Evolutionary conservation across 768 basidiomycete species (phyloP).

Genomic region (Russula abietina): DNA sequence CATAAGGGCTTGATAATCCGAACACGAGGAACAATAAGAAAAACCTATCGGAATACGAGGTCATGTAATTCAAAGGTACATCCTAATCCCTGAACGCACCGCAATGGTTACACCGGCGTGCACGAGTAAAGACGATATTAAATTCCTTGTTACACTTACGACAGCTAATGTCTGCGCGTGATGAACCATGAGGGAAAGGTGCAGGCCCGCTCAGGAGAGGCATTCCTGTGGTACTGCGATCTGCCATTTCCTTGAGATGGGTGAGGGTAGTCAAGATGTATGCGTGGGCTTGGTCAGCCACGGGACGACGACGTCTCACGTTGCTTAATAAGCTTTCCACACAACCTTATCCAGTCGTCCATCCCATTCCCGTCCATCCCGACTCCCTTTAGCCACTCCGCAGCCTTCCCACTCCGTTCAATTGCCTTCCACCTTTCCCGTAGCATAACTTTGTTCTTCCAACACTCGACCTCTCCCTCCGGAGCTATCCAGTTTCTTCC

Average conservation of each 20-base stretch:
- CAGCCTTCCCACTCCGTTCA: conserved; percentile 50
- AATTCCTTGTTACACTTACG: conserved; percentile 74
- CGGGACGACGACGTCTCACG: not conserved
- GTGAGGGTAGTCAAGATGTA: not conserved
- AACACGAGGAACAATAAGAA: conserved; percentile 64
- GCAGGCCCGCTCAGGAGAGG: conserved; percentile 64
- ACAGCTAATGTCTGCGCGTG: conserved; percentile 39
- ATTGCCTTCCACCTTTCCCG: conserved; percentile 53
- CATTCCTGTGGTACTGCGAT: conserved; percentile 38
- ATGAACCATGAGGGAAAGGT: conserved; percentile 38
- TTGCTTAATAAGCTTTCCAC: conserved; percentile 32
- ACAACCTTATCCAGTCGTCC: conserved; percentile 57
- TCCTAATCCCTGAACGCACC: conserved; percentile 39
- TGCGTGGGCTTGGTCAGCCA: not conserved
- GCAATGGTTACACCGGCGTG: conserved; percentile 68
- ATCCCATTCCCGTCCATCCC: conserved; percentile 48
- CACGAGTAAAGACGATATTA: conserved; percentile 55
- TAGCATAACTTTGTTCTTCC: conserved; percentile 41
- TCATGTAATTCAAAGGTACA: conserved; percentile 2
- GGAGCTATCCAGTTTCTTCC: conserved; percentile 36
- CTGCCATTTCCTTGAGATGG: conserved; percentile 2
- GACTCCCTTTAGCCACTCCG: conserved; percentile 56
- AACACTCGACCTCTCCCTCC: conserved; percentile 57
- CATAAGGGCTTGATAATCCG: conserved; percentile 73
- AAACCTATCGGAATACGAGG: conserved; percentile 44